phyloP scores from a whole-genome alignment of 106 monocot species.

The Platanthera guangdongensis region DNA sequence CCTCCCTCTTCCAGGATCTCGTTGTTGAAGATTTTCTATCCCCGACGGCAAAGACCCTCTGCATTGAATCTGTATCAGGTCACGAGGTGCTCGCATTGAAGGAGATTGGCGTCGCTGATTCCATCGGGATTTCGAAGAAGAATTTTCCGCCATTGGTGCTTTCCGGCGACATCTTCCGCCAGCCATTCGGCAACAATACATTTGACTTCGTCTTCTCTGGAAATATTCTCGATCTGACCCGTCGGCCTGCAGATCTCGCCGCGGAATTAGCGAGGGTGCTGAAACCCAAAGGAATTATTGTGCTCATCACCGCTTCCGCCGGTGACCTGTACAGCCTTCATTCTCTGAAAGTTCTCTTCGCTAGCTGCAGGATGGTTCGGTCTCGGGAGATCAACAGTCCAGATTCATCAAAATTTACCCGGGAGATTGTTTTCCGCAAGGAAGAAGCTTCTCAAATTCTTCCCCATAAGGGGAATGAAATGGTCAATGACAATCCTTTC shows the following conservation, averaged over 20 bases:
- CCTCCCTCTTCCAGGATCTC: slow-evolving; percentile 39
- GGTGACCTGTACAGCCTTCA: slow-evolving; percentile 35
- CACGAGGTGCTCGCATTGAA: slow-evolving; percentile 49
- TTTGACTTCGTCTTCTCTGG: slow-evolving; percentile 51
- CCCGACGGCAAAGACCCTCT: slow-evolving; percentile 23
- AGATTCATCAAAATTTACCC: slow-evolving; percentile 5
- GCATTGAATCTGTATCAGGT: slow-evolving; percentile 18
- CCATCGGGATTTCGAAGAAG: slow-evolving; percentile 27
- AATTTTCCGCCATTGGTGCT: slow-evolving; percentile 27
- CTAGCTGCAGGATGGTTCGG: slow-evolving; percentile 11
- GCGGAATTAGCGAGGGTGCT: slow-evolving; percentile 29
- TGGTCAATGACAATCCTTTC: not conserved
- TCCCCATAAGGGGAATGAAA: not conserved
- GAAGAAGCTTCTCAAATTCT: slow-evolving; percentile 2
- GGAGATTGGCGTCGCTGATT: slow-evolving; percentile 48
- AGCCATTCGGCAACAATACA: slow-evolving; percentile 25
- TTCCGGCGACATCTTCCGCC: slow-evolving; percentile 13
- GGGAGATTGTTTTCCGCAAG: slow-evolving; percentile 32
- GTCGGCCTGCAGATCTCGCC: slow-evolving; percentile 14
- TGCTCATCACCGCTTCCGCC: slow-evolving; percentile 31
- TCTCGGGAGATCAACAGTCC: slow-evolving; percentile 15
- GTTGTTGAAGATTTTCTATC: slow-evolving; percentile 36
- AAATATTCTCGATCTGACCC: slow-evolving; percentile 16
- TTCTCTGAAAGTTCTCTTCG: slow-evolving; percentile 28
- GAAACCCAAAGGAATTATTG: slow-evolving; percentile 40